Conservation (phyloP, 257 asterid genomes). For the Solanum medicagineum region DNA sequence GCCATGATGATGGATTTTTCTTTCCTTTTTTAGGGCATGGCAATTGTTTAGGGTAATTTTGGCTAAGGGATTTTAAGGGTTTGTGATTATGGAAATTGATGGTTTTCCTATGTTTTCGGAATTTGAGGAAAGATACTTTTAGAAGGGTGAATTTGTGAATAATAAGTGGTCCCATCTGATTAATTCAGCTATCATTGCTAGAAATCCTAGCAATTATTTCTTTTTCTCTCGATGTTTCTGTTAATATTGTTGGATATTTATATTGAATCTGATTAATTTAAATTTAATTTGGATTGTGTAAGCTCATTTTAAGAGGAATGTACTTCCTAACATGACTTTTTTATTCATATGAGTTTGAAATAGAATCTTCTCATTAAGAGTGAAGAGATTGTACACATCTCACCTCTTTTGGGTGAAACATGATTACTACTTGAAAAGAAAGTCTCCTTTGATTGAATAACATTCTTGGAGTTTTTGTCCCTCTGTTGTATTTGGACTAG, state of each 20-base stretch:
- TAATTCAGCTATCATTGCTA: too few species aligned
- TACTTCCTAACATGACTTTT: not conserved
- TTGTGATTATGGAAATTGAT: not conserved
- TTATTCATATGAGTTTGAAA: not conserved
- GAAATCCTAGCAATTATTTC: not conserved
- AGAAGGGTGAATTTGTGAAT: not conserved
- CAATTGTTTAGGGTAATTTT: not conserved
- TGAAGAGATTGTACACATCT: not conserved
- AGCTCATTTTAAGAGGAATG: not conserved
- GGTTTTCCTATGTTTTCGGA: not conserved
- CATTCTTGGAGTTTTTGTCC: not conserved
- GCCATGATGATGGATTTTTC: not conserved
- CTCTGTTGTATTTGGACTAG: not conserved
- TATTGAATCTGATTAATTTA: not conserved
- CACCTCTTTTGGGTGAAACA: not conserved
- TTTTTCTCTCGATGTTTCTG: not conserved
- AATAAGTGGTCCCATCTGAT: not conserved
- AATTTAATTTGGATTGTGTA: not conserved
- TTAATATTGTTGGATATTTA: not conserved
- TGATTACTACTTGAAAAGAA: not conserved
- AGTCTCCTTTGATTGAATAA: not conserved
- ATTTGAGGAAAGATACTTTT: not conserved
- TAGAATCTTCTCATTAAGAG: not conserved
- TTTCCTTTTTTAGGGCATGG: not conserved
- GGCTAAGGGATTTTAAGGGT: not conserved